Conservation (phyloP, 805 yeast species). For the Monosporozyma yasuniensis region DNA sequence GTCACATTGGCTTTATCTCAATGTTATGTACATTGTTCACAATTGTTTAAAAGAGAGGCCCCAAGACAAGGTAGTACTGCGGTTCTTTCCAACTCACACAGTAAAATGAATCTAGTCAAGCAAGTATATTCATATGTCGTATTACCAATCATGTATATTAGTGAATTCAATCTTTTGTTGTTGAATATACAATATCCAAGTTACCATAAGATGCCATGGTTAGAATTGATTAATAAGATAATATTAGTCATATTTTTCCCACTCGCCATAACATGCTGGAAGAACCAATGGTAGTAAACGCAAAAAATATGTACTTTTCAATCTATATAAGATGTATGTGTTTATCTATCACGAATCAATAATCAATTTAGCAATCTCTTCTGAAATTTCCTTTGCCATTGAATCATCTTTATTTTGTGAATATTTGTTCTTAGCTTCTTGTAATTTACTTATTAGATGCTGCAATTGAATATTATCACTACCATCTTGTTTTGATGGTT, state of each 20-base stretch:
- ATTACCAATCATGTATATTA: constrained; percentile 22
- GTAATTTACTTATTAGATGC: constrained; percentile 10
- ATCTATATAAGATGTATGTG: background rate
- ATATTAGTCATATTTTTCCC: constrained; percentile 24
- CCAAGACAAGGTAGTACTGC: background rate
- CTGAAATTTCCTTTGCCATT: constrained; percentile 18
- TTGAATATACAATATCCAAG: constrained; percentile 21
- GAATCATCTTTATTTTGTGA: constrained; percentile 12
- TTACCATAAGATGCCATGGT: constrained; percentile 17
- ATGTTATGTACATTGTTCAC: constrained; percentile 22
- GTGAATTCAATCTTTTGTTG: constrained; percentile 26
- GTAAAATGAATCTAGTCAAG: constrained; percentile 9
- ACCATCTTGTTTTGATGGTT: background rate
- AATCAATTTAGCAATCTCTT: constrained; percentile 13
- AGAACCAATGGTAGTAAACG: background rate
- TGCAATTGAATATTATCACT: background rate
- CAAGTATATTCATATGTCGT: constrained; percentile 15
- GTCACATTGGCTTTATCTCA: constrained; percentile 21
- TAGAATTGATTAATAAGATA: constrained; percentile 20
- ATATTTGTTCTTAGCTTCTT: constrained; percentile 15
- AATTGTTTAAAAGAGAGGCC: constrained; percentile 12
- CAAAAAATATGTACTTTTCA: background rate
- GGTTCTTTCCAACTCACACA: constrained; percentile 1
- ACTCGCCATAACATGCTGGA: constrained; percentile 14
- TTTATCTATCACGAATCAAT: background rate